These are phyloP conservation scores for Penicillium lagena DNA, from an alignment of 495 filamentous ascomycete species.

Conservation along the genomic window DNA sequence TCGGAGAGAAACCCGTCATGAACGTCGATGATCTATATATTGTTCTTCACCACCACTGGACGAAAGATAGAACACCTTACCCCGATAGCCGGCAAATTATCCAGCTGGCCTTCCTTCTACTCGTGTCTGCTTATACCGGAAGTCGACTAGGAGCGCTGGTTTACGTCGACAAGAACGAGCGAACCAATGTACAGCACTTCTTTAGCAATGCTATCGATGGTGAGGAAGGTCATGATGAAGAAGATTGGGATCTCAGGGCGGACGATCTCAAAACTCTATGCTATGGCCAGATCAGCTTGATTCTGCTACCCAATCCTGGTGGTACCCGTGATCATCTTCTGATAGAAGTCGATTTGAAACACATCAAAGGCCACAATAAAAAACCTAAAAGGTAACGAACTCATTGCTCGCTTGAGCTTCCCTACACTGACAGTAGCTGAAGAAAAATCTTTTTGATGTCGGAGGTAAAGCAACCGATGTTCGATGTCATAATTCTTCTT, in stretches of 20 bases:
- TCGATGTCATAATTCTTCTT: slow-evolving; percentile 7
- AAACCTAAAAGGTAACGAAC: slow-evolving; percentile 4
- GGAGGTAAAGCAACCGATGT: slow-evolving; percentile 6
- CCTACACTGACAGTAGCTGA: not conserved
- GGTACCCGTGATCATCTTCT: slow-evolving; percentile 5
- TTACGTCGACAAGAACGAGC: slow-evolving; percentile 1
- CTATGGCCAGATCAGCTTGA: slow-evolving; percentile 8
- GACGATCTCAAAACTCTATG: slow-evolving; percentile 10
- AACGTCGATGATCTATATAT: slow-evolving; percentile 11
- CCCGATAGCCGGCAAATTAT: slow-evolving; percentile 8
- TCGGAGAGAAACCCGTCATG: slow-evolving; percentile 9
- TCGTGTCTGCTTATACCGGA: slow-evolving; percentile 5
- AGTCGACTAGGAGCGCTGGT: slow-evolving; percentile 7
- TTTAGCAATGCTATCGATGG: not conserved
- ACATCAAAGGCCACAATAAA: slow-evolving; percentile 7
- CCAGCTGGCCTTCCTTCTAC: slow-evolving; percentile 7
- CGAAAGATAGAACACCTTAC: slow-evolving; percentile 4
- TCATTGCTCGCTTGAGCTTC: not conserved
- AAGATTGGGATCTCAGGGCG: slow-evolving; percentile 2
- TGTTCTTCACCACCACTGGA: slow-evolving; percentile 8
- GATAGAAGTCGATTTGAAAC: slow-evolving; percentile 7
- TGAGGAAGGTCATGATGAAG: not conserved
- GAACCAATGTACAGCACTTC: slow-evolving; percentile 1
- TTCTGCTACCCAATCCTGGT: slow-evolving; percentile 9
- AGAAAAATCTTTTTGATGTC: slow-evolving; percentile 10